Conservation (phyloP, 192 early-diverging fungal species). For the Backusella psychrophila region DNA sequence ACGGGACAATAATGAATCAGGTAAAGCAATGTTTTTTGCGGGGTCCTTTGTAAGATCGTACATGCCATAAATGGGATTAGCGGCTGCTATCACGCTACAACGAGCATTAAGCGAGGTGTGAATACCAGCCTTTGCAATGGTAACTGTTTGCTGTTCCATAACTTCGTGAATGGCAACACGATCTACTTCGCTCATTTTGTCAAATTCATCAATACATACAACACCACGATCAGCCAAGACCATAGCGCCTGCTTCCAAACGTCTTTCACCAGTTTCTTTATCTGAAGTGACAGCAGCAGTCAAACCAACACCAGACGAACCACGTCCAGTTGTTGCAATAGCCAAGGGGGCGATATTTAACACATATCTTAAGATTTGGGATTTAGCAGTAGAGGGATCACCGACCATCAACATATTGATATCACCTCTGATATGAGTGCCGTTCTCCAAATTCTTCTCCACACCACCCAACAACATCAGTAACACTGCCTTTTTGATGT, state of each 20-base stretch:
- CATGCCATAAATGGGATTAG: constrained; percentile 91
- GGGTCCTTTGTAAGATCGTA: constrained; percentile 88
- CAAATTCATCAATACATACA: constrained; percentile 99
- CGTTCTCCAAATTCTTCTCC: constrained; percentile 92
- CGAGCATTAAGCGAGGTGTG: constrained; percentile 97
- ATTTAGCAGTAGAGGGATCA: constrained; percentile 98
- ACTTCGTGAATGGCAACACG: constrained; percentile 99
- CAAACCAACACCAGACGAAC: constrained; percentile 95
- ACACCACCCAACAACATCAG: constrained; percentile 88
- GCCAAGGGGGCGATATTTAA: constrained; percentile 93
- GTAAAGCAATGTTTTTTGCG: constrained; percentile 92
- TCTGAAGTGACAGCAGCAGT: constrained; percentile 95
- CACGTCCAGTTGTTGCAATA: constrained; percentile 96
- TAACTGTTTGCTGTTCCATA: constrained; percentile 99
- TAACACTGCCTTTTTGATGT: constrained; percentile 94
- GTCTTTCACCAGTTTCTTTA: constrained; percentile 92
- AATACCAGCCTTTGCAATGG: constrained; percentile 98
- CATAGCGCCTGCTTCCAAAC: constrained; percentile 98
- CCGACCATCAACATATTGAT: constrained; percentile 99
- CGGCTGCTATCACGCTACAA: constrained; percentile 95
- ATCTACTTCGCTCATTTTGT: constrained; percentile 98
- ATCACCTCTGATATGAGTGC: constrained; percentile 95
- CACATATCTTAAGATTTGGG: constrained; percentile 96
- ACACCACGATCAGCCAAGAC: constrained; percentile 96
- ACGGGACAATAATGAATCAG: constrained; percentile 93